phyloP scores from a whole-genome alignment of 495 filamentous ascomycete species.

The Neurospora sp. region DNA sequence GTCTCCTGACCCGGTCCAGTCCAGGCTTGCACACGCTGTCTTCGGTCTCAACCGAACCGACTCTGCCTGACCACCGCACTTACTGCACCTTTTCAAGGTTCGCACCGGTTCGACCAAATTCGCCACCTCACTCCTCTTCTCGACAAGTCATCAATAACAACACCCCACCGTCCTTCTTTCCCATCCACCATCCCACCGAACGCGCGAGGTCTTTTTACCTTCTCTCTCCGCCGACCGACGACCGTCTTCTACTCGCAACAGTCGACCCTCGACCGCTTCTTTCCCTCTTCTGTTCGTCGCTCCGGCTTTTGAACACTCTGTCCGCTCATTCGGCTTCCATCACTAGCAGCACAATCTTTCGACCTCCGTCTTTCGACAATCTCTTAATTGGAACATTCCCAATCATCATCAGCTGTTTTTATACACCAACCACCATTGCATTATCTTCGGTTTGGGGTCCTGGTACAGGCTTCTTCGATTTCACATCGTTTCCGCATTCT shows the following conservation, averaged over 20 bases:
- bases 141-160: neutral
- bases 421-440: neutral
- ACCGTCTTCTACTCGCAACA: neutral
- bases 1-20: neutral
- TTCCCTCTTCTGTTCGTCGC: neutral
- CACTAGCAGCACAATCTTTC: constrained; percentile 9
- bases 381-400: constrained; percentile 14
- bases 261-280: neutral
- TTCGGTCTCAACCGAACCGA: neutral
- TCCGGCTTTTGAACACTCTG: constrained; percentile 7
- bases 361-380: constrained; percentile 5
- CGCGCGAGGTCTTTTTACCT: constrained; percentile 6
- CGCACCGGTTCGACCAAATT: neutral
- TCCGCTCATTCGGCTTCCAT: constrained; percentile 22
- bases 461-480: constrained; percentile 11
- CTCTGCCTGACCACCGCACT: neutral
- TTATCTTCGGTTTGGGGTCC: constrained; percentile 10
- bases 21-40: neutral
- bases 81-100: neutral
- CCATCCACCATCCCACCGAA: neutral
- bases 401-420: constrained; percentile 2
- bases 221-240: constrained; percentile 6
- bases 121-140: neutral
- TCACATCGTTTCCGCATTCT: constrained; percentile 19
- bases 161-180: neutral